Base-by-base conservation (phyloP, 345 rosid species). In the Zanthoxylum bungeanum region DNA sequence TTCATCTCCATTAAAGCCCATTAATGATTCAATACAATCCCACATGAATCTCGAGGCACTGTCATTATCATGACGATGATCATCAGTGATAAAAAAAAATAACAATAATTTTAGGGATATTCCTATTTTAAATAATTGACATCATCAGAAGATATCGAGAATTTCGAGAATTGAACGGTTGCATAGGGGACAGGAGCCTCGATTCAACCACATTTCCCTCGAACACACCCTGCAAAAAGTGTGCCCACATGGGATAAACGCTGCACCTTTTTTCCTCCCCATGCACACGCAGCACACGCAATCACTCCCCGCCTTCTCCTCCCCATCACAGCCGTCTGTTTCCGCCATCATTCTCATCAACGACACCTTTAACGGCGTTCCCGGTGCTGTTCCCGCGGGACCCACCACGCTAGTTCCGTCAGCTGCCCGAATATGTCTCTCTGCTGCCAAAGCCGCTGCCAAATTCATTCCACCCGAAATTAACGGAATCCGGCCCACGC, bases 381-480 rank as follows among this genome's bases (percentile, higher is more conserved):
- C 82, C 3, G 75, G 74, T 17, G 39, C 64, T 3, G 75, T 14
- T 4, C 55, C 44, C 9, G 49, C 22, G 0, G 61, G 52, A 52
- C 70, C 71, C 46, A 47, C 50, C 37, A 27, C 9, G 62, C 25
- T 68, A 16, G 14, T 0, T 4, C 74, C 82, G 68, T 77, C 85
- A 8, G 69, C 51, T 22, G 75, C 79, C 66, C 91, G 68, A 57
- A 78, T 80, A 34, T 87, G 88, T 31, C 97, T 69, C 80, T 92
- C 98, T 17, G 90, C 95, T 19, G 97, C 97, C 56, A 94, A 78
- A 24, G 98, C 97, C 34, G 94, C 78, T 22, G 98, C 98, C 2
- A 94, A 92, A 76, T 94, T 94, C 93, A 90, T 92, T 16, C 56
- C 52, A n/a, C 87, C 82, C 62, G 84, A 17, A 27, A 69, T 67